Conservation (phyloP, 1,284 basidiomycete genomes). For the Irpex rosettiformis region DNA sequence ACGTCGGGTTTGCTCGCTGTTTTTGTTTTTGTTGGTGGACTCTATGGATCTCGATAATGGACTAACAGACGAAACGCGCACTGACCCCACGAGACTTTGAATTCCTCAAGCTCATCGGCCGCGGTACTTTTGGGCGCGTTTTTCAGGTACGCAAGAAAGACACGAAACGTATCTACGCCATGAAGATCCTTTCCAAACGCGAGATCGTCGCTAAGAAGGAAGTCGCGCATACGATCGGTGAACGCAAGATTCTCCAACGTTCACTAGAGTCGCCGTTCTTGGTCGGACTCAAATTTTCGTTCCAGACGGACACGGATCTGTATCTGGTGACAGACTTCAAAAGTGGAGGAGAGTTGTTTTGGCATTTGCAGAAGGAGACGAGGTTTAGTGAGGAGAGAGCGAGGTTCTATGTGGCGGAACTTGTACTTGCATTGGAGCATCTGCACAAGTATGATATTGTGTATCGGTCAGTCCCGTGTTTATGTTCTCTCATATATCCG, state of each 20-base stretch:
- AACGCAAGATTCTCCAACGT: conserved; percentile 97
- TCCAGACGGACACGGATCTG: conserved; percentile 94
- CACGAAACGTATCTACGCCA: conserved; percentile 98
- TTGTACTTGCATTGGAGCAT: conserved; percentile 92
- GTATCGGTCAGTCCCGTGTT: conserved; percentile 70
- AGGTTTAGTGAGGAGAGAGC: conserved; percentile 91
- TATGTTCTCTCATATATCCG: not conserved
- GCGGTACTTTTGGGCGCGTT: conserved; percentile 98
- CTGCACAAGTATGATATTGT: conserved; percentile 97
- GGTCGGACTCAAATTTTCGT: conserved; percentile 97
- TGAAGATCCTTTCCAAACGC: conserved; percentile 99
- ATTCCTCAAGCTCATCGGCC: conserved; percentile 97
- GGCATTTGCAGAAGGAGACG: conserved; percentile 95
- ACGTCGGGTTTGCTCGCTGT: no score
- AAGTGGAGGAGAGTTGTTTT: conserved; percentile 97
- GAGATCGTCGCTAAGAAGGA: conserved; percentile 99
- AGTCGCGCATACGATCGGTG: conserved; percentile 98
- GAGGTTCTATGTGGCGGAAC: conserved; percentile 93
- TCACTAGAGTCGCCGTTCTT: conserved; percentile 96
- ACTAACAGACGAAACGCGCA: conserved; percentile 57
- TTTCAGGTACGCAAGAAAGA: conserved; percentile 99
- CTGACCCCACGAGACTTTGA: conserved; percentile 94
- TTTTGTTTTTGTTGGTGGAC: not conserved
- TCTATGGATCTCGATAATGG: not conserved
- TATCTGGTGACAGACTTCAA: conserved; percentile 99